These are phyloP conservation scores for Colletotrichum australisinense DNA, from an alignment of 2,329 filamentous ascomycete species.

Conservation along the genomic window DNA sequence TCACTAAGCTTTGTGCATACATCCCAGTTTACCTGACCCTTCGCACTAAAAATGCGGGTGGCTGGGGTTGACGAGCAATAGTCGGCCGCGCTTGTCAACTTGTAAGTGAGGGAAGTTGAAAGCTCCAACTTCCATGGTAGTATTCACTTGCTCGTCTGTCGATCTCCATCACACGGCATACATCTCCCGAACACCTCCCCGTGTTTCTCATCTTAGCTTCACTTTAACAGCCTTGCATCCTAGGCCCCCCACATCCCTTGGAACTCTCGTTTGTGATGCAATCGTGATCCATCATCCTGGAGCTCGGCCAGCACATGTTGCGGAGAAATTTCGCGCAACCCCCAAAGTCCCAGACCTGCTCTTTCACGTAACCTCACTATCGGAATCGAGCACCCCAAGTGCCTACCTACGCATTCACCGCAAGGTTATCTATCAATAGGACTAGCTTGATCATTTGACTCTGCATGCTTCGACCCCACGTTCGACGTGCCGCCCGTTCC, in stretches of 20 bases:
- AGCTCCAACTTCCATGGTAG: constrained; percentile 1
- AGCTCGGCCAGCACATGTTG: neutral
- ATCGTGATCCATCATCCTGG: neutral
- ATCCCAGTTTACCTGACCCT: constrained; percentile 4
- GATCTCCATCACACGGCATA: constrained; percentile 10
- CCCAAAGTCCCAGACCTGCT: neutral
- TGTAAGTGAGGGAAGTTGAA: constrained; percentile 26
- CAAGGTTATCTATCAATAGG: neutral
- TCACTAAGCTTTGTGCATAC: neutral
- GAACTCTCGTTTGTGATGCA: constrained; percentile 1
- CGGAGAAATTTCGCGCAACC: neutral
- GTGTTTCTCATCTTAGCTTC: neutral
- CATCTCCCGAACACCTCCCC: neutral
- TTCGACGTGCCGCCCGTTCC: neutral
- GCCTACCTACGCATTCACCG: neutral
- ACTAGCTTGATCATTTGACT: neutral
- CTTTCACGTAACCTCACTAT: neutral
- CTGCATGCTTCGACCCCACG: neutral
- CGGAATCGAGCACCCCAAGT: neutral
- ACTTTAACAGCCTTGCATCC: neutral
- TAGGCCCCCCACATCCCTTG: constrained; percentile 9
- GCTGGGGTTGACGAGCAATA: neutral
- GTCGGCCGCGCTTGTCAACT: neutral
- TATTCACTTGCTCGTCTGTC: neutral
- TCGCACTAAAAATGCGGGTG: neutral